These are phyloP conservation scores for Colletotrichum paranaense DNA, from an alignment of 2,329 filamentous ascomycete species.

Conservation along the genomic window DNA sequence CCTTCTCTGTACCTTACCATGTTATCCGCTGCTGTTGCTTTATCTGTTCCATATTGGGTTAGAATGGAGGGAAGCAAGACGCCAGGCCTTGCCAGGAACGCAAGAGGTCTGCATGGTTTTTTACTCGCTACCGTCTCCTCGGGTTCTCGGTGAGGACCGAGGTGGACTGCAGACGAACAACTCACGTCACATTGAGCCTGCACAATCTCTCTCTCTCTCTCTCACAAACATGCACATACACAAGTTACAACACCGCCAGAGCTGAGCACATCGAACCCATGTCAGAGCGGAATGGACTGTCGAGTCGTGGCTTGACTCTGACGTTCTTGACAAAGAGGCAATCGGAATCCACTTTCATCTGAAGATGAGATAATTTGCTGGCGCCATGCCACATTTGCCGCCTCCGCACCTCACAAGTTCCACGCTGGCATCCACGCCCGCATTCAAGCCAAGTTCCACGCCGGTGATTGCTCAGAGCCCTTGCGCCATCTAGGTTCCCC, in stretches of 20 bases:
- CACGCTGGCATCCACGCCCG: conserved; percentile 8
- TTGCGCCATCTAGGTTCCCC: conserved; percentile 10
- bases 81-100: neutral
- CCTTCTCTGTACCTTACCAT: too few relatives aligned
- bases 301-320: neutral
- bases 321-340: neutral
- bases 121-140: conserved; percentile 30
- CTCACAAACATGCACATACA: neutral
- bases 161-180: conserved; percentile 31
- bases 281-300: neutral
- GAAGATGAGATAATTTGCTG: neutral
- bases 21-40: neutral
- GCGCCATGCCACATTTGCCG: neutral
- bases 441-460: conserved; percentile 11
- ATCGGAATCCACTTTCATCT: conserved; percentile 23
- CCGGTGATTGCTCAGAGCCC: conserved; percentile 7
- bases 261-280: conserved; percentile 6
- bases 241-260: neutral
- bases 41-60: conserved; percentile 11
- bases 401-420: conserved; percentile 7
- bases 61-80: conserved; percentile 16
- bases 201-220: neutral
- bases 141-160: conserved; percentile 40
- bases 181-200: conserved; percentile 32
- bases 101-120: conserved; percentile 38